A percentile compares a stretch with the other conserved stretches of the same genome.
phyloP scores from a whole-genome alignment of 164 flowering plant species.

The Platanus orientalis region DNA sequence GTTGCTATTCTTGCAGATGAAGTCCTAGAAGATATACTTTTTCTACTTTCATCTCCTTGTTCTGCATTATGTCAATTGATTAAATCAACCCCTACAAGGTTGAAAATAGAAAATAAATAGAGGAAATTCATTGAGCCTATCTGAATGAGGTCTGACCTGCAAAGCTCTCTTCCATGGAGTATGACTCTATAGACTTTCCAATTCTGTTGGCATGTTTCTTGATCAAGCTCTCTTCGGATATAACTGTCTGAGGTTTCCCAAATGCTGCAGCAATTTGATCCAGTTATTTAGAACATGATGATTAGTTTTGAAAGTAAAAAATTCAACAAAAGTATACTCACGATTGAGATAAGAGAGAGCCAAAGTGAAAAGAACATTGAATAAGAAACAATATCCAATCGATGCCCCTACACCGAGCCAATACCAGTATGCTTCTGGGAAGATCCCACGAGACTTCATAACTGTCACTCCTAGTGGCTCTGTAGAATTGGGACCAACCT shows the following conservation, averaged over 20 bases:
- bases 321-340: constrained; percentile 13
- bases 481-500: constrained; percentile 12
- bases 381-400: constrained; percentile 25
- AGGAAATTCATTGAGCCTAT: not conserved
- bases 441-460: constrained; percentile 29
- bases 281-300: not conserved
- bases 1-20: constrained; percentile 17
- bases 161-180: constrained; percentile 2
- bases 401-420: constrained; percentile 36
- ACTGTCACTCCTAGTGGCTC: constrained; percentile 22
- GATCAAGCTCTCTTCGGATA: not conserved
- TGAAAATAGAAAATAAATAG: not conserved
- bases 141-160: not conserved
- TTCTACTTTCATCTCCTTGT: constrained; percentile 15
- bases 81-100: not conserved
- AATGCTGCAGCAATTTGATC: constrained; percentile 20
- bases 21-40: constrained; percentile 15
- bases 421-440: constrained; percentile 33
- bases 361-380: constrained; percentile 23
- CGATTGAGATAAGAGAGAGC: constrained; percentile 33
- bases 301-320: not conserved
- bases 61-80: constrained; percentile 13
- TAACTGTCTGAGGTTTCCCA: constrained; percentile 18
- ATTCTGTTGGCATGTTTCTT: not conserved
- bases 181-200: not conserved